Base-by-base conservation (phyloP, 2,329 filamentous ascomycete genomes). In the Elsinoe necatrix region DNA sequence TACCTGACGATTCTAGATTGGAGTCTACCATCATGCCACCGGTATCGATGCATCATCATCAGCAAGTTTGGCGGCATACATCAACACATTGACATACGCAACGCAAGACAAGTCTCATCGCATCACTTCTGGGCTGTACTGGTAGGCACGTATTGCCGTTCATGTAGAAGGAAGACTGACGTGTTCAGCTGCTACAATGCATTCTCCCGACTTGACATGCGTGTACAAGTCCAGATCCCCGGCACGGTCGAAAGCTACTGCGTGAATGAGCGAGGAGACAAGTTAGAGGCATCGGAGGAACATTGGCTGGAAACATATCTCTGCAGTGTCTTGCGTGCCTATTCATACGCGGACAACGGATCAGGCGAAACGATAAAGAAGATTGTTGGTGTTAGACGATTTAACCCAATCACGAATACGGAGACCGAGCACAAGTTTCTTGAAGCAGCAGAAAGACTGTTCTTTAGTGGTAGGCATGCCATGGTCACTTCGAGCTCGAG, bases 321-420 rank as follows among this genome's bases (percentile, higher is more conserved):
- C 2, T 98, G 93, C 75, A 95, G 87, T 61, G 90, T 98, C 6
- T 75, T 98, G 61, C 82, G 93, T 65, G 91, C 93, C 59, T 98
- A 97, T 72, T 92, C 89, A 0, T 98, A 98, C 69, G 93, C 93
- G 51, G 92, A 98, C 68, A 87, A 96, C 70, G 92, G 92, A 43
- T 93, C 87, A 56, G 92, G 92, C 56, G 92, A 96, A 65, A 87
- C 87, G 1, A 95, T 97, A 69, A 87, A 93, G 71, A 95, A 93
- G 75, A 96, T 98, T 59, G 88, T 97, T 68, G 93, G 92, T n/a
- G 90, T 97, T 52, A 82, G 93, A 64, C 83, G 93, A 61, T 97
- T 98, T 79, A 98, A 98, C 68, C 93, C 93, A 1, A 89, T 98
- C 60, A 96, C 90, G 48, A 97, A 88, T 71, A 97, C 93, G n/a